Percentiles rank a stretch among this genome's conserved stretches.
These are phyloP conservation scores for Dissophora ornata DNA, from an alignment of 192 early-diverging fungal genomes.

Conservation along the genomic window DNA sequence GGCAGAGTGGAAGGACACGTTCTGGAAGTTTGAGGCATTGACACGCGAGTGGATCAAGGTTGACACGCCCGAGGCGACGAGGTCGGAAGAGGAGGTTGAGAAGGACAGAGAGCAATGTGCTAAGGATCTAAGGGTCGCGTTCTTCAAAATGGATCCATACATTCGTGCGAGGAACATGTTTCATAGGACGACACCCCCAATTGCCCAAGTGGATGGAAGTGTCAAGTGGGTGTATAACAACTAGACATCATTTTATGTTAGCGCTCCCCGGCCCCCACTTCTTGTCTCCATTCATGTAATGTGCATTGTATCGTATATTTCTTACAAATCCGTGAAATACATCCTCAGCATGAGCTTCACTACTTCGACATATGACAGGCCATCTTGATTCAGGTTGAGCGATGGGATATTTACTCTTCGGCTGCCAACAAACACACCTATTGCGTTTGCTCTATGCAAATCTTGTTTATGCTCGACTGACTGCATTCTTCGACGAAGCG, in stretches of 20 bases:
- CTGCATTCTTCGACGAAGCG: no score
- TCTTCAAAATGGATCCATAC: constrained; percentile 59
- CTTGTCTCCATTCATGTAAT: not conserved
- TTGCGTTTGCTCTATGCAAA: no score
- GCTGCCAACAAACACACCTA: no score
- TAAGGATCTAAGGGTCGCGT: constrained; percentile 53
- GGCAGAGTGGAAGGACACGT: constrained; percentile 38
- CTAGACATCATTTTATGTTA: not conserved
- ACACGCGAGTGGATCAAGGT: constrained; percentile 59
- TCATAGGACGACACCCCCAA: constrained; percentile 21
- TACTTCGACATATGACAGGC: no score
- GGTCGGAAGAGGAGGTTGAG: constrained; percentile 44
- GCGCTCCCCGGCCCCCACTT: not conserved
- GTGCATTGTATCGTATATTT: no score
- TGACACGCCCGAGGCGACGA: constrained; percentile 1
- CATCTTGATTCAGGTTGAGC: no score
- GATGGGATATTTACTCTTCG: no score
- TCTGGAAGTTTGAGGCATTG: constrained; percentile 58
- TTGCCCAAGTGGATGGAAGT: constrained; percentile 19
- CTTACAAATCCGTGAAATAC: no score
- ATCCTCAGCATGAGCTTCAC: no score
- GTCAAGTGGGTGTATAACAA: constrained; percentile 25
- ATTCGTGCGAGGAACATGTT: constrained; percentile 57
- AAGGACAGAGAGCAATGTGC: constrained; percentile 51
- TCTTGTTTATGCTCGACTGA: no score